Evolutionary conservation across 192 early-diverging fungal species (phyloP).

Genomic region (Rhizophagus clarus): DNA sequence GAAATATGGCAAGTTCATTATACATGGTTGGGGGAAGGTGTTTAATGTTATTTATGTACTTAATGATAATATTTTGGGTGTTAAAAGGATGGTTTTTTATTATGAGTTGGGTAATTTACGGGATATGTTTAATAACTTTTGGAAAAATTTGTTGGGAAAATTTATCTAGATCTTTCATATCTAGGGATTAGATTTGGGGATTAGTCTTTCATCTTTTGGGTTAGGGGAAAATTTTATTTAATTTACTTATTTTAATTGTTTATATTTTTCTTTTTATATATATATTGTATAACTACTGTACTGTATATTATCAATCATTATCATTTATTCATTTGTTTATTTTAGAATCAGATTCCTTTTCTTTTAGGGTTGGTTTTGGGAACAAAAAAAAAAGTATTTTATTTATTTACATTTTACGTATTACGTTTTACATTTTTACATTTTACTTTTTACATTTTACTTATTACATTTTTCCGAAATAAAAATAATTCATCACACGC

Average conservation of each 20-base stretch:
- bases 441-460: no score
- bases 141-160: constrained; percentile 5
- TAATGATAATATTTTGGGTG: constrained; percentile 16
- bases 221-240: neutral
- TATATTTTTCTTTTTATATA: no score
- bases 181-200: neutral
- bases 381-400: no score
- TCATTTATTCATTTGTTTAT: no score
- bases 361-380: no score
- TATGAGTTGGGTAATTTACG: constrained; percentile 3
- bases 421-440: neutral
- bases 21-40: neutral
- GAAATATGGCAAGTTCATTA: neutral
- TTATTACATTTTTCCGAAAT: neutral
- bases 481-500: no score
- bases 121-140: neutral
- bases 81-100: constrained; percentile 3
- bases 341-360: no score
- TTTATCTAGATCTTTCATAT: neutral
- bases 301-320: no score
- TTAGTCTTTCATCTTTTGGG: no score
- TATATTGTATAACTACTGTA: no score
- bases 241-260: no score
- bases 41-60: neutral
- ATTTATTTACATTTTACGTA: neutral